phyloP scores from a whole-genome alignment of 805 yeast genomes.

The Spathaspora arborariae region DNA sequence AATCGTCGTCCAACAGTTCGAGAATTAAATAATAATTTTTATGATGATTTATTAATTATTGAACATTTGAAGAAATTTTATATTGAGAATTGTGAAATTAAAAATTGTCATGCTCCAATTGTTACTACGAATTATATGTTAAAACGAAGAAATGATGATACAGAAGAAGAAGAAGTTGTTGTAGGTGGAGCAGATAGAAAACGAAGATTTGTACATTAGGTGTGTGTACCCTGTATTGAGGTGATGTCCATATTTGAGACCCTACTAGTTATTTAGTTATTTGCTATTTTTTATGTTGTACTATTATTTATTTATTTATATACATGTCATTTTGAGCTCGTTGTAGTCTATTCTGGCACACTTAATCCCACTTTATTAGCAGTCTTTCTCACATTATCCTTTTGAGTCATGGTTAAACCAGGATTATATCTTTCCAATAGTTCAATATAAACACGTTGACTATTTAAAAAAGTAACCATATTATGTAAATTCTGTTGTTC shows the following conservation, averaged over 20 bases:
- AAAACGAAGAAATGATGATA: conserved; percentile 24
- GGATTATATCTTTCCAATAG: conserved; percentile 84
- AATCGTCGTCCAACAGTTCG: conserved; percentile 14
- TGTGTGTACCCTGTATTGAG: neutral
- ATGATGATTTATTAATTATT: conserved; percentile 36
- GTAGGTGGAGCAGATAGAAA: conserved; percentile 17
- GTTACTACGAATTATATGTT: conserved; percentile 25
- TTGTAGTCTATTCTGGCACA: conserved; percentile 27
- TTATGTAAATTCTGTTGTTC: conserved; percentile 47
- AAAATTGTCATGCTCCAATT: conserved; percentile 20
- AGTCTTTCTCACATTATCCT: conserved; percentile 72
- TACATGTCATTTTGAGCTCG: neutral
- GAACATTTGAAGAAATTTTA: conserved; percentile 38
- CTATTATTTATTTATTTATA: conserved; percentile 1
- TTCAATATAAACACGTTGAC: conserved; percentile 75
- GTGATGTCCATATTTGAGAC: neutral
- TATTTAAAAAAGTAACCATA: conserved; percentile 56
- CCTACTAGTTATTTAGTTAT: neutral
- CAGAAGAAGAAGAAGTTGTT: conserved; percentile 11
- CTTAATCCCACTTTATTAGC: conserved; percentile 85
- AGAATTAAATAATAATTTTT: conserved; percentile 28
- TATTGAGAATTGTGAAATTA: conserved; percentile 29
- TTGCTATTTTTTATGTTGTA: conserved; percentile 1
- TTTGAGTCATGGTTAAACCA: conserved; percentile 71
- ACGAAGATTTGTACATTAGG: conserved; percentile 11